Percentiles rank a stretch among this genome's conserved stretches.
Evolutionary conservation across 2,329 filamentous ascomycete genomes (phyloP).

Genomic region (Aspergillus spinulosporus): DNA sequence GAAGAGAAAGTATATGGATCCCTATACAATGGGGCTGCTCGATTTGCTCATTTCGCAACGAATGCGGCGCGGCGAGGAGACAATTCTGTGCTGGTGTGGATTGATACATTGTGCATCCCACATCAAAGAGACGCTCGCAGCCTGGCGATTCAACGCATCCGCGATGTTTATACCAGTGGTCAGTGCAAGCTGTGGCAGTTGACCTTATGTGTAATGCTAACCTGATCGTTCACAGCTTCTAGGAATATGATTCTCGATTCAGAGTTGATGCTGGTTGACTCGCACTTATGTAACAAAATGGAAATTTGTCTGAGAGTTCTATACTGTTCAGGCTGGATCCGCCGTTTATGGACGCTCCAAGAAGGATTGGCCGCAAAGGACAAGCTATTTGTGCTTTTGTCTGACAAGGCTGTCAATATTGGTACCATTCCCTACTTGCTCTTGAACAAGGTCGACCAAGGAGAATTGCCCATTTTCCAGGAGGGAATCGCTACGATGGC

Average conservation of each 20-base stretch:
- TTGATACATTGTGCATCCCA: conserved; percentile 5
- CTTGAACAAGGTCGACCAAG: background rate
- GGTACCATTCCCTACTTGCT: background rate
- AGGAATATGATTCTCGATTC: conserved; percentile 1
- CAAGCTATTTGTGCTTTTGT: background rate
- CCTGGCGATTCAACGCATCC: conserved; percentile 2
- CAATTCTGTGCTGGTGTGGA: conserved; percentile 3
- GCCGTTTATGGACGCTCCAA: conserved; percentile 4
- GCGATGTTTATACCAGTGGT: conserved; percentile 4
- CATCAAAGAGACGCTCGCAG: background rate
- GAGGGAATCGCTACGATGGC: background rate
- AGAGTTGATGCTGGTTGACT: background rate
- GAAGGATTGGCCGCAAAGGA: background rate
- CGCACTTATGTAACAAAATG: background rate
- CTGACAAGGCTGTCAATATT: conserved; percentile 1
- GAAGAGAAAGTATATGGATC: background rate
- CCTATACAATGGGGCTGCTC: background rate
- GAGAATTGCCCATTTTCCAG: conserved; percentile 1
- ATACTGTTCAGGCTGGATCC: conserved; percentile 3
- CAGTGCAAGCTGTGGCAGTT: background rate
- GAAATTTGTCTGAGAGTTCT: background rate
- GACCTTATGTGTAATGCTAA: background rate
- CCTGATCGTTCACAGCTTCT: background rate
- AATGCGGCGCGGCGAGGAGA: background rate
- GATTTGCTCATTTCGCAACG: background rate